Base-by-base conservation (phyloP, 257 asterid species). In the Lycium barbarum region DNA sequence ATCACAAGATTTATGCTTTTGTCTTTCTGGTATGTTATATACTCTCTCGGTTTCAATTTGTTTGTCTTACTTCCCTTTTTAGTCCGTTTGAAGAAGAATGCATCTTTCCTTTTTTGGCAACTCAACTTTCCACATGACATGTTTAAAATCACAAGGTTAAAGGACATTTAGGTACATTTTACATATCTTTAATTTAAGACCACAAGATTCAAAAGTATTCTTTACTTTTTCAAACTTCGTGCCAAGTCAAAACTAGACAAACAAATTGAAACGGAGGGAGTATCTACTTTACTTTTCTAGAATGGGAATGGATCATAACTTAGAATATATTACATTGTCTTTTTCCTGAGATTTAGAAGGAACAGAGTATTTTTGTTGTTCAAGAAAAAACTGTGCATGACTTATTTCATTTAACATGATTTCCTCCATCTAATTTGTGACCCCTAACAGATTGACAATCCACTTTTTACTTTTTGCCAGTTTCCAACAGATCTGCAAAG, bases 401-500 rank as follows among this genome's bases (percentile, higher is more conserved):
- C 81, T 74, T 47, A 5, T 22, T 49, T 45, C 9, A 72, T 9
- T 45, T 6, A 26, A 72, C 57, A 20, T 22, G 61, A 20, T 76
- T 53, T 76, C 61, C 65, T 74, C 81, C 81, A 74, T 74, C n/a
- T 22, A 45, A 74, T 3, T 49, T 43, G 33, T 86, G 74, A 18
- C 63, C 55, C 9, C 43, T 66, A 14, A 12, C 70, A 57, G 61
- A 79, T 81, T 55, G 53, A n/a, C 72, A 73, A 68, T 43, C 43
- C 47, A 80, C 61, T 86, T 78, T 66, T 47, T 84, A 22, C 85
- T 14, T 82, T 40, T 26, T 82, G 83, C 85, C 94, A 96, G 99
- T 88, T 90, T 86, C 85, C 94, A 90, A 85, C 97, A 91, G 88
- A 95, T 95, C 71, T 82, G 90, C 87, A 92, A 88, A 86, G 91